phyloP scores from a whole-genome alignment of 2,329 filamentous ascomycete species.

The Diaporthe caulivora region DNA sequence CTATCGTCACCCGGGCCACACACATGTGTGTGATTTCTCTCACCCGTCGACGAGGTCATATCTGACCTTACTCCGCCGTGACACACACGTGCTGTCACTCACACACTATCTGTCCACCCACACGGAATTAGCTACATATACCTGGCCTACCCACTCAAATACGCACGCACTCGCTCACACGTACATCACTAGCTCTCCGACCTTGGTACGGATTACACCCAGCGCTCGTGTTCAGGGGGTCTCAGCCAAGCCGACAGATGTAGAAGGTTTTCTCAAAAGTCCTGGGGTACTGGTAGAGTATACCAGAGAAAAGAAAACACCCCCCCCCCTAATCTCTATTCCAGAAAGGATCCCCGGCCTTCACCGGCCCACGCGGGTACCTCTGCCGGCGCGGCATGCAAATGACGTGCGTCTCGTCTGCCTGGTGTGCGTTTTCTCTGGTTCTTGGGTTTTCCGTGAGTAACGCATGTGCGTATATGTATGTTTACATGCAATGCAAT shows the following conservation, averaged over 20 bases:
- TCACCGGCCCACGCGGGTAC: slow-evolving; percentile 3
- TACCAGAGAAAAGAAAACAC: no score
- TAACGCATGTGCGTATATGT: neutral
- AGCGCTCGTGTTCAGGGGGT: neutral
- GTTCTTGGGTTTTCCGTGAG: neutral
- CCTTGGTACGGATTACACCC: neutral
- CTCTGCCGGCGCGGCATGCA: neutral
- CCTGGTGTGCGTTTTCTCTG: no score
- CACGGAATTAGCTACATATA: no score
- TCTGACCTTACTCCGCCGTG: neutral
- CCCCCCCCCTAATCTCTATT: no score
- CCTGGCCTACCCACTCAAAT: neutral
- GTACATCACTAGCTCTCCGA: neutral
- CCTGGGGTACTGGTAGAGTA: no score
- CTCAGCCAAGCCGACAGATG: no score
- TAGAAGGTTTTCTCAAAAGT: no score
- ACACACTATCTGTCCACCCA: no score
- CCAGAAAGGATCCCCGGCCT: neutral
- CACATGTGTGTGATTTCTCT: no score
- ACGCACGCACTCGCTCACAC: neutral
- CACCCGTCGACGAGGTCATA: no score
- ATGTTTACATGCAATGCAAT: no score
- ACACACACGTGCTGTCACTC: neutral
- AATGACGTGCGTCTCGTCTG: slow-evolving; percentile 10
- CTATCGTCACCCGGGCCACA: neutral